Evolutionary conservation across 2,329 filamentous ascomycete genomes (phyloP).

Genomic region (Penicillium sp.): DNA sequence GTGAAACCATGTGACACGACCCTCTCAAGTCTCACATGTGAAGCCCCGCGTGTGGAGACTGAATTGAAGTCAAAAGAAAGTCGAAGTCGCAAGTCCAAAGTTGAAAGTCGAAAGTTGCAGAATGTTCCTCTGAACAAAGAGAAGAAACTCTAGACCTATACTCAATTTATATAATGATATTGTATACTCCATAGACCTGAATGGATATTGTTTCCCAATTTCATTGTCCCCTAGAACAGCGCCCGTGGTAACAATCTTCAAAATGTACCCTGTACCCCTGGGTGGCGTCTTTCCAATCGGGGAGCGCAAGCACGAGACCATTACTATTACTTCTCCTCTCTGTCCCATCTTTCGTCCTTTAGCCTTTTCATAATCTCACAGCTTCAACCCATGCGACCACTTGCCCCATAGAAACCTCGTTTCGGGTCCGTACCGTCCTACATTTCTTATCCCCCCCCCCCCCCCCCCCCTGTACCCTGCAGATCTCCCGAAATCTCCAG

Average conservation of each 20-base stretch:
- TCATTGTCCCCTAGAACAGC: not conserved
- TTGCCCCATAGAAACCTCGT: slow-evolving; percentile 4
- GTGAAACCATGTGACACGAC: not conserved
- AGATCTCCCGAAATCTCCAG: slow-evolving; percentile 7
- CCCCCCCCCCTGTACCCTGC: slow-evolving; percentile 1
- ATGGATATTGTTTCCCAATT: not conserved
- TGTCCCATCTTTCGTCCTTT: slow-evolving; percentile 13
- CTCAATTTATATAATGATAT: not conserved
- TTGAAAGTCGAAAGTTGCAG: not conserved
- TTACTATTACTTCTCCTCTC: slow-evolving; percentile 2
- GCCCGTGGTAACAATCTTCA: not conserved
- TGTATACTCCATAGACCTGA: not conserved
- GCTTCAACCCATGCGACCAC: slow-evolving; percentile 10
- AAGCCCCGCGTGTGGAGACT: not conserved
- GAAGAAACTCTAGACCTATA: not conserved
- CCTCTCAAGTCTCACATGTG: not conserved
- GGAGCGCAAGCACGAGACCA: slow-evolving; percentile 34
- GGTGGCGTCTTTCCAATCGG: slow-evolving; percentile 22
- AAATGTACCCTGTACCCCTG: not conserved
- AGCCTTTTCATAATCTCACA: not conserved
- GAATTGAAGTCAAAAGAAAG: not conserved
- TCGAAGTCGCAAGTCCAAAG: not conserved
- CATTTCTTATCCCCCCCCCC: not conserved
- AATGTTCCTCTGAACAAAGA: not conserved
- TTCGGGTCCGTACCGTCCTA: not conserved